Evolutionary conservation across 1,139 yeast genomes (phyloP).

Genomic region (Yamadazyma diospyri): DNA sequence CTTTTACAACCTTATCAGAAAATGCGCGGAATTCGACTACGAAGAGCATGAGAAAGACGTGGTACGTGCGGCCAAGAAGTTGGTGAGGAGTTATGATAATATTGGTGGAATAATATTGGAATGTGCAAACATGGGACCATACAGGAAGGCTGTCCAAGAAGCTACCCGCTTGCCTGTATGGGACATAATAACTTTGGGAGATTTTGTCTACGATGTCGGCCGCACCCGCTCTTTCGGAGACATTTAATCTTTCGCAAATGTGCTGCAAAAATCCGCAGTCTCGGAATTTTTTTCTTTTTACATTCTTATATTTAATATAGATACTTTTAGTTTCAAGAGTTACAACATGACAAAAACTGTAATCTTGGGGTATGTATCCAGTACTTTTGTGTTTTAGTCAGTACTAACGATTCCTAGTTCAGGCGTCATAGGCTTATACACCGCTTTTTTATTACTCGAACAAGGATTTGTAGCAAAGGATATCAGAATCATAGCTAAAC

Average conservation of each 20-base stretch:
- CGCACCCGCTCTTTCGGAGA: conserved; percentile 7
- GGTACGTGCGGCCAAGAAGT: conserved; percentile 13
- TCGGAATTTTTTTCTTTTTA: background rate
- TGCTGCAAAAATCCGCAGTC: too few relatives aligned
- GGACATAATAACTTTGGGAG: conserved; percentile 19
- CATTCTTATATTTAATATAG: background rate
- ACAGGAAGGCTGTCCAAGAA: conserved; percentile 16
- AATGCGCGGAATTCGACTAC: conserved; percentile 20
- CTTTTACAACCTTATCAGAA: conserved; percentile 17
- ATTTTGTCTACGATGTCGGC: conserved; percentile 12
- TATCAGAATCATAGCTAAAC: conserved; percentile 18
- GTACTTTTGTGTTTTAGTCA: too few relatives aligned
- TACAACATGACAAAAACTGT: conserved; percentile 1
- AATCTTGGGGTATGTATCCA: conserved; percentile 2
- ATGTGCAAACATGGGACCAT: conserved; percentile 27
- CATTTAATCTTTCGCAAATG: too few relatives aligned
- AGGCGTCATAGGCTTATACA: conserved; percentile 26
- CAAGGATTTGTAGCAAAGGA: conserved; percentile 13
- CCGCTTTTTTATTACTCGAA: conserved; percentile 20
- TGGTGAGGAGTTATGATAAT: conserved; percentile 12
- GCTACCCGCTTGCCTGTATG: conserved; percentile 18
- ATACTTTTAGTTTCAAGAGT: background rate
- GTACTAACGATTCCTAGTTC: conserved; percentile 10
- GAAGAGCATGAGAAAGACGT: conserved; percentile 12
- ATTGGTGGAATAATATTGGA: conserved; percentile 24